Evolutionary conservation across 192 early-diverging fungal species (phyloP).

Genomic region (Rhizophlyctis rosea): DNA sequence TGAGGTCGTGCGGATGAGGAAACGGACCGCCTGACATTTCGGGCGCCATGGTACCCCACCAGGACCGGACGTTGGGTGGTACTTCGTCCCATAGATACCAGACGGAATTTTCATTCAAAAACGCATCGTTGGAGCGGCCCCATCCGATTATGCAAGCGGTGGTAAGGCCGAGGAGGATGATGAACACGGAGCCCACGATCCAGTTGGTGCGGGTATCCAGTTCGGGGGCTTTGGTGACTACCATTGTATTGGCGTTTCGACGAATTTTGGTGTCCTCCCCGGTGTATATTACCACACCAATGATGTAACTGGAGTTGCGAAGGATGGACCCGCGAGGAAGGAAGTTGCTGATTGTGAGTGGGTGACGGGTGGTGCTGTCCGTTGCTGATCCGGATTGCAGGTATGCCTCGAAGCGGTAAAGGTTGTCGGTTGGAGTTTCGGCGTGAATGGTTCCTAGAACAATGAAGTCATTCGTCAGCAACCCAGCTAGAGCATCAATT

Average conservation of each 20-base stretch:
- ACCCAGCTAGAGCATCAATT: too few species aligned
- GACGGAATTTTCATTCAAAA: too few species aligned
- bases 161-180: conserved; percentile 28
- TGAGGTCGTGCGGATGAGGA: conserved; percentile 19
- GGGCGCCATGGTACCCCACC: neutral
- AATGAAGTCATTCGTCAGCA: too few species aligned
- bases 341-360: conserved; percentile 75
- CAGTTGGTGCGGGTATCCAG: conserved; percentile 41
- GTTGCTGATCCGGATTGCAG: too few species aligned
- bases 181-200: conserved; percentile 37
- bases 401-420: too few species aligned
- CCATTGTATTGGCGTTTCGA: conserved; percentile 52
- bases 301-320: conserved; percentile 76
- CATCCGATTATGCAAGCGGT: conserved; percentile 20
- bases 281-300: conserved; percentile 65
- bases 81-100: too few species aligned
- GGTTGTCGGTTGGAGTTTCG: too few species aligned
- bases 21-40: neutral
- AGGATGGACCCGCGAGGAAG: conserved; percentile 82
- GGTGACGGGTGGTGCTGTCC: too few species aligned
- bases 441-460: too few species aligned
- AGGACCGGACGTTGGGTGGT: conserved; percentile 6
- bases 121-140: conserved; percentile 22
- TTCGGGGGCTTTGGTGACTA: conserved; percentile 26
- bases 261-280: conserved; percentile 55